phyloP scores from a whole-genome alignment of 2,329 filamentous ascomycete species.

The Aspergillus piperis region DNA sequence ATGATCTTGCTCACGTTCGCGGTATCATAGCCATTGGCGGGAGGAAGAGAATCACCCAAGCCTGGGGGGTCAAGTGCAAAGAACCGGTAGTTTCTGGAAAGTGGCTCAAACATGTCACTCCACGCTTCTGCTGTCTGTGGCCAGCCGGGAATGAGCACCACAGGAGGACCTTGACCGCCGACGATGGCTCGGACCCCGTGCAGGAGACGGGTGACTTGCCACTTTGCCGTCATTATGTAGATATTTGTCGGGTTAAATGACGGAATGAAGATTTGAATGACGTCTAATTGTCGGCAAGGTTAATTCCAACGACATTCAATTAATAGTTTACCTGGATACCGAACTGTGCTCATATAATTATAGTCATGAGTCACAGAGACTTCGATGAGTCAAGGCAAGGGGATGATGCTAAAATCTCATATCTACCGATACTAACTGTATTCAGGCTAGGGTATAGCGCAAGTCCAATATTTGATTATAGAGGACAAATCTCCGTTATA shows the following conservation, averaged over 20 bases:
- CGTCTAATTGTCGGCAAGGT: too few relatives aligned
- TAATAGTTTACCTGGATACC: too few relatives aligned
- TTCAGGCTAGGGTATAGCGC: too few relatives aligned
- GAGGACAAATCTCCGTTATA: too few relatives aligned
- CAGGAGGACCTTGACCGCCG: conserved; percentile 24
- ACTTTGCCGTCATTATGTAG: conserved; percentile 15
- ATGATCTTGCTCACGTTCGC: conserved; percentile 25
- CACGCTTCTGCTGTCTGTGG: conserved; percentile 31
- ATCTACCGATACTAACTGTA: too few relatives aligned
- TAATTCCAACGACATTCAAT: too few relatives aligned
- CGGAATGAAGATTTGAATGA: not conserved
- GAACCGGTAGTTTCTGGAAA: conserved; percentile 25
- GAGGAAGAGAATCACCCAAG: conserved; percentile 25
- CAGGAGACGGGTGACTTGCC: conserved; percentile 24
- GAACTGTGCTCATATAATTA: too few relatives aligned
- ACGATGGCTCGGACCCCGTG: conserved; percentile 27
- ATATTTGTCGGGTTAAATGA: not conserved
- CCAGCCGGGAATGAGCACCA: conserved; percentile 29
- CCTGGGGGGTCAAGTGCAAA: conserved; percentile 29
- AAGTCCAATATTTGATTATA: too few relatives aligned
- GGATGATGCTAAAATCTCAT: too few relatives aligned
- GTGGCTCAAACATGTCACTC: conserved; percentile 23
- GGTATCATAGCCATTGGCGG: conserved; percentile 24
- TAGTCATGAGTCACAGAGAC: too few relatives aligned
- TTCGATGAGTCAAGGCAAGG: too few relatives aligned